Conservation (phyloP, 2,329 filamentous ascomycete genomes). For the Didymella lethalis region DNA sequence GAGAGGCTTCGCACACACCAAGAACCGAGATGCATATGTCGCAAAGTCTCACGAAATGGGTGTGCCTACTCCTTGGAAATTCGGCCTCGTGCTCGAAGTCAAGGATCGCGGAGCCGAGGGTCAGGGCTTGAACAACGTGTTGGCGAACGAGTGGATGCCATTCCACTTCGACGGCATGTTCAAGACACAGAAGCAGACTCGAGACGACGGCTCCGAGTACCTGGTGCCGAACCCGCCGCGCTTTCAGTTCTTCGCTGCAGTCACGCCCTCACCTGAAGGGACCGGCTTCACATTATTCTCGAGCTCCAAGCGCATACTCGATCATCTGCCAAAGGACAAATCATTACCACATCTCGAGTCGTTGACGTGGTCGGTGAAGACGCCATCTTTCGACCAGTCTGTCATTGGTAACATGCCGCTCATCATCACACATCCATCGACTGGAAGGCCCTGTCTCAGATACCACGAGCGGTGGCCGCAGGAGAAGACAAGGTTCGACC, state of each 20-base stretch:
- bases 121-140: constrained; percentile 42
- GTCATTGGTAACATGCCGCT: constrained; percentile 56
- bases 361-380: constrained; percentile 60
- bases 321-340: background rate
- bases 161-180: constrained; percentile 67
- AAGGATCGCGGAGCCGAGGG: background rate
- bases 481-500: background rate
- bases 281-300: background rate
- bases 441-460: background rate
- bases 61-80: background rate
- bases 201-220: constrained; percentile 34
- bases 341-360: constrained; percentile 47
- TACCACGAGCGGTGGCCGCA: background rate
- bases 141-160: constrained; percentile 61
- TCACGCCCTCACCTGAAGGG: background rate
- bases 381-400: constrained; percentile 57
- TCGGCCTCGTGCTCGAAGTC: background rate
- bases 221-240: background rate
- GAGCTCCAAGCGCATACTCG: background rate
- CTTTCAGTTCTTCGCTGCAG: background rate
- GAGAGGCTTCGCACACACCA: background rate
- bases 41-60: background rate
- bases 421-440: constrained; percentile 55
- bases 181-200: constrained; percentile 57
- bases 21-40: background rate